Conservation (phyloP, 345 rosid genomes). For the Citrus hindsii region DNA sequence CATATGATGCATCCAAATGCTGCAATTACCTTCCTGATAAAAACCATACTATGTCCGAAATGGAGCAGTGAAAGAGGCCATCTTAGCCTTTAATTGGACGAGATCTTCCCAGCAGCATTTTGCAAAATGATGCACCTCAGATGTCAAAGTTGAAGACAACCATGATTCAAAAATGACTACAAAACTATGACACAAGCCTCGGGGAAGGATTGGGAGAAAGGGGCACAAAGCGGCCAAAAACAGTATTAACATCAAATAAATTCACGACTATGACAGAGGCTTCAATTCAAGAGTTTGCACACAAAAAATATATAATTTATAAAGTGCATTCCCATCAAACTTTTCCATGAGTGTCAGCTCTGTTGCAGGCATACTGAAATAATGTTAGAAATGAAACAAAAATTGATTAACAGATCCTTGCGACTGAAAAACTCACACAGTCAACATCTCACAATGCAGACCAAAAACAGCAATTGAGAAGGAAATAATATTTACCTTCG, state of each 20-base stretch:
- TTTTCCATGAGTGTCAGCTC: slow-evolving; percentile 63
- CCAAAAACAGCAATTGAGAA: slow-evolving; percentile 15
- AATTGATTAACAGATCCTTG: slow-evolving; percentile 29
- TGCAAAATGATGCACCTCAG: slow-evolving; percentile 79
- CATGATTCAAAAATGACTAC: slow-evolving; percentile 37
- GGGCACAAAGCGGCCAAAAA: slow-evolving; percentile 22
- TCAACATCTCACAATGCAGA: slow-evolving; percentile 27
- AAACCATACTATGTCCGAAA: slow-evolving; percentile 78
- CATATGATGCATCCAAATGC: slow-evolving; percentile 64
- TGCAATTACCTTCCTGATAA: slow-evolving; percentile 94
- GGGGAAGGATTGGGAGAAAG: slow-evolving; percentile 24
- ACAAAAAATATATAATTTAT: slow-evolving; percentile 34
- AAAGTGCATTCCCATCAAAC: slow-evolving; percentile 56
- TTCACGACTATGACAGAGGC: slow-evolving; percentile 32
- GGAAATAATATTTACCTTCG: slow-evolving; percentile 68
- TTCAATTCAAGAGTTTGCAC: slow-evolving; percentile 35
- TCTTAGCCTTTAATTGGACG: slow-evolving; percentile 83
- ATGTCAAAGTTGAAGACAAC: slow-evolving; percentile 55
- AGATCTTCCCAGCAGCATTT: slow-evolving; percentile 96
- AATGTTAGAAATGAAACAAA: slow-evolving; percentile 53
- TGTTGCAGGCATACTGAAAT: slow-evolving; percentile 69
- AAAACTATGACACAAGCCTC: slow-evolving; percentile 32
- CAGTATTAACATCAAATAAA: slow-evolving; percentile 23
- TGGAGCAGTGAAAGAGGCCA: slow-evolving; percentile 83
- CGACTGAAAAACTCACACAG: slow-evolving; percentile 27